A percentile compares a stretch with the other conserved stretches of the same genome.
phyloP scores from a whole-genome alignment of 106 monocot genomes.

The Cymbidium sinense region DNA sequence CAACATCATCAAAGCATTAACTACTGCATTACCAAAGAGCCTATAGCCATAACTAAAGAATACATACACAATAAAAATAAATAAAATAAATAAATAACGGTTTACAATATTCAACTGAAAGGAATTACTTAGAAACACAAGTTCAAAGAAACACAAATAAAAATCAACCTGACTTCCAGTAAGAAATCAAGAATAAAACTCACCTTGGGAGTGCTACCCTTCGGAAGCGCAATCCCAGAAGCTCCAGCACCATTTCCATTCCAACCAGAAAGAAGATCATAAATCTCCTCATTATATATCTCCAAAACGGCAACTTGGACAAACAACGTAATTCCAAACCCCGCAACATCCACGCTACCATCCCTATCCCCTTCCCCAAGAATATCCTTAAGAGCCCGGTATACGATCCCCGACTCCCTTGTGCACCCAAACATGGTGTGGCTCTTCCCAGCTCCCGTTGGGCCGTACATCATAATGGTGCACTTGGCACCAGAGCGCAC shows the following conservation, averaged over 20 bases:
- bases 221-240: constrained; percentile 23
- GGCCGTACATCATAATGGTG: constrained; percentile 98
- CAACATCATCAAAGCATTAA: neutral
- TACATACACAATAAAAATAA: no score
- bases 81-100: no score
- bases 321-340: constrained; percentile 48
- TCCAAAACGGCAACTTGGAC: constrained; percentile 85
- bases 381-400: constrained; percentile 80
- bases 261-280: constrained; percentile 71
- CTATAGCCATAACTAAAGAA: neutral
- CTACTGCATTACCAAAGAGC: neutral
- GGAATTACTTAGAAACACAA: neutral
- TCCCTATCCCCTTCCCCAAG: constrained; percentile 30
- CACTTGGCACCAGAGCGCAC: constrained; percentile 78
- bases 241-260: constrained; percentile 17
- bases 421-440: constrained; percentile 91
- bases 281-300: constrained; percentile 98
- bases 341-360: constrained; percentile 26
- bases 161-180: neutral
- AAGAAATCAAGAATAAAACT: neutral
- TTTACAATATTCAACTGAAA: neutral
- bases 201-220: constrained; percentile 74
- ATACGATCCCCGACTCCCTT: constrained; percentile 82
- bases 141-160: neutral
- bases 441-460: constrained; percentile 95